phyloP scores from a whole-genome alignment of 2,329 filamentous ascomycete genomes.

The Beauveria brongniartii region DNA sequence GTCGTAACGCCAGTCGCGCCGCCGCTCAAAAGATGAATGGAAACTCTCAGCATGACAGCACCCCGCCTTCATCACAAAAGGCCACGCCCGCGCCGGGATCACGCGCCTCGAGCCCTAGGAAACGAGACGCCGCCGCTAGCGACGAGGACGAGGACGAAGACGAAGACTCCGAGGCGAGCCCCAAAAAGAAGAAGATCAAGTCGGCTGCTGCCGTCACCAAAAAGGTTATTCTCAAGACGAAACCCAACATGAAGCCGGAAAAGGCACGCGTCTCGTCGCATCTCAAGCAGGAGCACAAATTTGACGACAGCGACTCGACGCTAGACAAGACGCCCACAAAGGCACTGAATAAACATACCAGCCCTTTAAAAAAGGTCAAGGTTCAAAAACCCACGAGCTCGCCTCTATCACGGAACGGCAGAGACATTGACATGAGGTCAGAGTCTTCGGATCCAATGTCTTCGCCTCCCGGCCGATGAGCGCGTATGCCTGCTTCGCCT shows the following conservation, averaged over 20 bases:
- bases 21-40: conserved; percentile 57
- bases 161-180: conserved; percentile 41
- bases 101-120: conserved; percentile 46
- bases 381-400: conserved; percentile 40
- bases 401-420: conserved; percentile 41
- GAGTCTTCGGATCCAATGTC: conserved; percentile 50
- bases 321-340: conserved; percentile 27
- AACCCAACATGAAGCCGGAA: conserved; percentile 43
- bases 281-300: conserved; percentile 41
- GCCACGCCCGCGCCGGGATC: conserved; percentile 50
- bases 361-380: conserved; percentile 35
- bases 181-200: conserved; percentile 54
- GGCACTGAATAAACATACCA: conserved; percentile 26
- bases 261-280: conserved; percentile 44
- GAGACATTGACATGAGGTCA: conserved; percentile 42
- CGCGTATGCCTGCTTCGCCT: background rate
- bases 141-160: conserved; percentile 44
- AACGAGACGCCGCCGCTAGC: conserved; percentile 41
- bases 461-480: conserved; percentile 34
- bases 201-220: conserved; percentile 33
- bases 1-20: conserved; percentile 52
- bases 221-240: conserved; percentile 49
- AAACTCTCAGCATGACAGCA: conserved; percentile 45
- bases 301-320: conserved; percentile 21
- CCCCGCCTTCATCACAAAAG: conserved; percentile 55